phyloP scores from a whole-genome alignment of 768 basidiomycete species.

The Leccinum incarnatum region DNA sequence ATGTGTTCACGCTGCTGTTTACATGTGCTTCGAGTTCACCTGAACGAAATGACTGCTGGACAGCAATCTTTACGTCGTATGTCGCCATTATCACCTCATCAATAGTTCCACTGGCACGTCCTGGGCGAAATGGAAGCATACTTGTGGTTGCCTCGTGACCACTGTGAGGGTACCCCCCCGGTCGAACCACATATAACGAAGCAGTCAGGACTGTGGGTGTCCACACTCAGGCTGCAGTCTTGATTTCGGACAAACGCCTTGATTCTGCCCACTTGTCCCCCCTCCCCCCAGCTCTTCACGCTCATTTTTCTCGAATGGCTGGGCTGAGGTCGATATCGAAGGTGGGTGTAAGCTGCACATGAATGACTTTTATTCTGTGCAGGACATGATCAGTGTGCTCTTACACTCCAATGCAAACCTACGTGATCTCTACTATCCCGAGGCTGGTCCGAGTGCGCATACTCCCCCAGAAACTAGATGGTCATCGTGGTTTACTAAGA shows the following conservation, averaged over 20 bases:
- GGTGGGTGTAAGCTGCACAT: background rate
- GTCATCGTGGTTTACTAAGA: background rate
- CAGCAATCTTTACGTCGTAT: background rate
- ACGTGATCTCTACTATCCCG: background rate
- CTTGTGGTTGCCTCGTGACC: background rate
- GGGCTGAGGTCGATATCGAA: background rate
- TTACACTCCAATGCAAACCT: background rate
- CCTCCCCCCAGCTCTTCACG: background rate
- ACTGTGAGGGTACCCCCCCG: conserved; percentile 18
- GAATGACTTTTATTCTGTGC: background rate
- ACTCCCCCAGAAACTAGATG: background rate
- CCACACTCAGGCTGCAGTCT: background rate
- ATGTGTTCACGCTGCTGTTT: background rate
- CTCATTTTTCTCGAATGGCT: background rate
- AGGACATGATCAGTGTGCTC: background rate
- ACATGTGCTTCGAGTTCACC: background rate
- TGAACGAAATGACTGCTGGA: background rate
- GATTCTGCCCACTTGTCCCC: background rate
- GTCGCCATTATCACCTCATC: background rate
- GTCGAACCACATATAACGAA: conserved; percentile 2
- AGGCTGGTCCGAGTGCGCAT: background rate
- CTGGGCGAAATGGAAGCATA: background rate
- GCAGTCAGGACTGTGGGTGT: background rate
- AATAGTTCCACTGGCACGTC: background rate
- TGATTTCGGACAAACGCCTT: background rate